Evolutionary conservation across 495 filamentous ascomycete species (phyloP), one percentile per base, ranked within the genome.

Genomic region (Neurospora intermedia): DNA sequence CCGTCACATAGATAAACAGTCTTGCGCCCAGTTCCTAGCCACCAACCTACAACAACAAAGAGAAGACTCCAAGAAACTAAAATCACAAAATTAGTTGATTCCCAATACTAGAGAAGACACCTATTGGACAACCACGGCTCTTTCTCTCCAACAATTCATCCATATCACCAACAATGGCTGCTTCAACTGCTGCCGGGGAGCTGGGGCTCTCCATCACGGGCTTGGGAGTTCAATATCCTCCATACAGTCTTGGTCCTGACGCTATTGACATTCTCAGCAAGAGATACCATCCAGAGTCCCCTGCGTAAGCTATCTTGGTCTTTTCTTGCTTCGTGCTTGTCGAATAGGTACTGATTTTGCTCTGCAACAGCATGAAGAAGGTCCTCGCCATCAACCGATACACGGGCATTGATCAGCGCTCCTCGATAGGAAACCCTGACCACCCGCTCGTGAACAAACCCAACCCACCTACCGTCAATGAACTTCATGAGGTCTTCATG

Each of bases 371-470:
- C 46, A 85, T 88, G 85, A 80, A 83, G 69, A 89, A 87, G 77
- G 83, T 91, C 46, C 85, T 89, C 48, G 81, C 83, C 41, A 89
- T 91, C 81, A 91, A 91, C 81, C 82, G 83, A 69, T 88, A 82
- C 74, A 90, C 89, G 1, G 89, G 89, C 46, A 91, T 91, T 59
- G 88, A 90, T 69, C 82, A 83, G 40, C 86, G 89, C 41, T 87
- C 88, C 71, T 88, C 87, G 15, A 84, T 91, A 72, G 88, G 87
- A 43, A 82, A 82, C 2, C 83, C 85, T 23, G 84, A 89, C 74
- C 85, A 89, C 77, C 84, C 85, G 2, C 70, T 88, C 42, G 86
- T 87, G n/a, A 89, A 89, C 73, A 80, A 84, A 66, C 80, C 82
- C 15, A 77, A 79, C 9, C 80, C 88, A 4, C 90, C 89, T 0